A percentile compares a stretch with the other conserved stretches of the same genome.
Conservation (phyloP, 2,329 filamentous ascomycete genomes). For the Diplocarpon mali region DNA sequence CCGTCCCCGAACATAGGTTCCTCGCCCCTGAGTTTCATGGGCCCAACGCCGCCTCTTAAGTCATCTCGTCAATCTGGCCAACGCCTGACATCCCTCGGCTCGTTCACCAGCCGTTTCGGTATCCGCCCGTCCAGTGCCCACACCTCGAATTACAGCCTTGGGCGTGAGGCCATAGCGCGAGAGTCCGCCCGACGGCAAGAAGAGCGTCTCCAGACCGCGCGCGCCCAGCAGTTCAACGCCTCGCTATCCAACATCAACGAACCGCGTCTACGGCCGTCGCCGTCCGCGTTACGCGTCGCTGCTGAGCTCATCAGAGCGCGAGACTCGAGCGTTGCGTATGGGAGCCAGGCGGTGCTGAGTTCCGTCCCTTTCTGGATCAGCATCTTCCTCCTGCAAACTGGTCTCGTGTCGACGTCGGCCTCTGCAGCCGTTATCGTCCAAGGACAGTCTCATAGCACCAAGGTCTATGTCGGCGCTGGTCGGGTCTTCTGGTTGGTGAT, state of each 20-base stretch:
- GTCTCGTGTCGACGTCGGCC: background rate
- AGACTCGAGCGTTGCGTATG: background rate
- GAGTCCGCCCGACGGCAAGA: conserved; percentile 2
- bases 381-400: background rate
- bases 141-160: background rate
- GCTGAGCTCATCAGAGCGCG: conserved; percentile 1
- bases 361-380: conserved; percentile 1
- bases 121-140: background rate
- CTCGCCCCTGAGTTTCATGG: background rate
- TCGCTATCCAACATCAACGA: background rate
- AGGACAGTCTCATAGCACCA: background rate
- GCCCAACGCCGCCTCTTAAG: background rate
- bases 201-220: background rate
- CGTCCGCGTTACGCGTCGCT: background rate
- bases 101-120: background rate
- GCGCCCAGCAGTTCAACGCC: background rate
- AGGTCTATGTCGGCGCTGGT: background rate
- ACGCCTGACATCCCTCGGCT: background rate
- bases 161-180: background rate
- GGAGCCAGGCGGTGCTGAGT: background rate
- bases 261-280: background rate
- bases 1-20: background rate
- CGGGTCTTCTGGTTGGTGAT: conserved; percentile 5
- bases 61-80: background rate
- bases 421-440: background rate